Evolutionary conservation across 768 basidiomycete genomes (phyloP), one percentile per base, ranked within the genome.

Genomic region (Suillus alpinus): DNA sequence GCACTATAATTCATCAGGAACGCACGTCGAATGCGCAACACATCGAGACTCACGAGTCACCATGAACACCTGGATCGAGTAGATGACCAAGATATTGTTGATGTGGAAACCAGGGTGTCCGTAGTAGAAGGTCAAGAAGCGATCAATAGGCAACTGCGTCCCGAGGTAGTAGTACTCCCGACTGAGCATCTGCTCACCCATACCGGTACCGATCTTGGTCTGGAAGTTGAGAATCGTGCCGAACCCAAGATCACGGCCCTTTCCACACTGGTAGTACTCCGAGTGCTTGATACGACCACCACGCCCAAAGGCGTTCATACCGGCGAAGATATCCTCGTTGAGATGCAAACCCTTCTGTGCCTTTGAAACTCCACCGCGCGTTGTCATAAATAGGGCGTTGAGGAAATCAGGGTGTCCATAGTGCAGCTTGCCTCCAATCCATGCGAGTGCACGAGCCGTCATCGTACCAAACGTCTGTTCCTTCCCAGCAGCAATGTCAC

Each of bases 111-210:
- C 97, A 59, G 97, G 96, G 77, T 99, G 97, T 58, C 92, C 96
- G 69, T 98, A 99, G 80, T 99, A 99, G 83, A 98, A 99, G 23
- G 96, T 98, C 68, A 99, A 81, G 87, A 99, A 99, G 29, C 97
- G 91, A 73, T 99, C 97, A 69, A 99, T 87, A 37, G 97, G 97
- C 59, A 99, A 81, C 73, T 99, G 97, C 9, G 97, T 99, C 56
- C 97, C 97, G 51, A 99, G 82, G 74, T 98, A 99, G 76, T 98
- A 99, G 74, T 99, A 99, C 77, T 99, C 97, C 66, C 97, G 87
- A 77, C 95, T 98, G 67, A 99, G 88, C 95, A 98, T 96, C 72
- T 99, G 97, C 76, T 99, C 97, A 68, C 97, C 97, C 97, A 99
- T 99, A 77, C 97, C 97, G 34, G 93, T 97, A 32, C 96, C 96